Base-by-base conservation (phyloP, 257 asterid genomes). In the Paraleonurus japonicus region DNA sequence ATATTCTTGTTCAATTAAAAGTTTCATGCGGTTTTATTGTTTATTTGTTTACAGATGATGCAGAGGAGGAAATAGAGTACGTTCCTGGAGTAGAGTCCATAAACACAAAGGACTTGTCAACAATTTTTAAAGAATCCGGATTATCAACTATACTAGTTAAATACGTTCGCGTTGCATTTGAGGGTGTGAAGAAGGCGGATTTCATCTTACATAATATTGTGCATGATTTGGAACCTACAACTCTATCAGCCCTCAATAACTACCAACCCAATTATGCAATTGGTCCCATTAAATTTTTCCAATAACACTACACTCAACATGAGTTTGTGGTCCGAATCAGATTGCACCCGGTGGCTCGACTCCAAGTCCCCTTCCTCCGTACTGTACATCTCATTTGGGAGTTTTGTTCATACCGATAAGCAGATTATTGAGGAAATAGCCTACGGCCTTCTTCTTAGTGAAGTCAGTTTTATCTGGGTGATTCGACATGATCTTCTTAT, bases 31-130 rank as follows among this genome's bases (percentile, higher is more conserved):
- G n/a, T n/a, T n/a, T n/a, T n/a, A n/a, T n/a, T n/a, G n/a, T n/a
- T n/a, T n/a, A n/a, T n/a, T n/a, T n/a, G n/a, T n/a, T n/a, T n/a
- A n/a, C n/a, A 84, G 89, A 59, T 51, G 72, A 82, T 1, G 69
- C 69, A 0, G 57, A 72, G 76, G 86, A 75, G 67, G 80, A 54
- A 0, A 80, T 85, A 55, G 72, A 81, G 15, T 87, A 87, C 51
- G 60, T 87, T 10, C 91, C 95, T 3, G 91, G 91, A 22, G 83
- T 88, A 6, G 17, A 77, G n/a, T 76, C 87, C 12, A 79, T 88
- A 27, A 78, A 75, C 61, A 81, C 86, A 27, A 78, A 61, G 12
- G 92, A 86, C 64, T 37, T 85, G 57, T 63, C 73, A 80, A 11
- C 73, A 5, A 11, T 33, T 30, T 32, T 68, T 0, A 60, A 60